Conservation (phyloP, 148 eudicot species). For the Chenopodium quinoa region DNA sequence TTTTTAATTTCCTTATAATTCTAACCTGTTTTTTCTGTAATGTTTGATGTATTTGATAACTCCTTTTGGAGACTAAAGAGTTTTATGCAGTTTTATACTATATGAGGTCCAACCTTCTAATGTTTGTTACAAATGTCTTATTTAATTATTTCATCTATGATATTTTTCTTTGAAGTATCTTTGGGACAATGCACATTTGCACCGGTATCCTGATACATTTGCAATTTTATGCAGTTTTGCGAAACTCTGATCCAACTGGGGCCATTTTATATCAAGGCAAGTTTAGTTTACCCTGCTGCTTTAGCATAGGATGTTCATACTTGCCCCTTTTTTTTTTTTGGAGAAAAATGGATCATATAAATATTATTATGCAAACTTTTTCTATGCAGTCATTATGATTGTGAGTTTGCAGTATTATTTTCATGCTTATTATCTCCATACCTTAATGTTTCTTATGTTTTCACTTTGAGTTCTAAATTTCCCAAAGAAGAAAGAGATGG, state of each 20-base stretch:
- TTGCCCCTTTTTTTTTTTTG: not conserved
- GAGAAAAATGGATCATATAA: not conserved
- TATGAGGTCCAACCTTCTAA: not conserved
- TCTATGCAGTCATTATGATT: no score
- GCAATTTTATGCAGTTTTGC: slow-evolving; percentile 71
- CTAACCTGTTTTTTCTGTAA: not conserved
- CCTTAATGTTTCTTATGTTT: no score
- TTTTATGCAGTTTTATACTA: not conserved
- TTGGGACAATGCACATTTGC: not conserved
- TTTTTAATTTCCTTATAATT: not conserved
- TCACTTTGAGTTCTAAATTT: no score
- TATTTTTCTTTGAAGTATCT: not conserved
- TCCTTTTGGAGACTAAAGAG: not conserved
- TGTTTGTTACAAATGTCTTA: not conserved
- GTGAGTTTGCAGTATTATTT: not conserved
- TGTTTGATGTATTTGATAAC: not conserved
- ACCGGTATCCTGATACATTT: slow-evolving; percentile 8
- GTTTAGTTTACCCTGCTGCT: slow-evolving; percentile 22
- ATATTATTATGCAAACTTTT: not conserved
- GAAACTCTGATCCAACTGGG: slow-evolving; percentile 85
- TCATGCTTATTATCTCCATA: not conserved
- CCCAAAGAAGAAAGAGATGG: not conserved
- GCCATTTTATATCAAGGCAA: slow-evolving; percentile 91
- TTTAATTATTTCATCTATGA: slow-evolving; percentile 1
- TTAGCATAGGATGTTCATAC: not conserved